phyloP scores from a whole-genome alignment of 2,329 filamentous ascomycete genomes.

The Corinectria fuckeliana region DNA sequence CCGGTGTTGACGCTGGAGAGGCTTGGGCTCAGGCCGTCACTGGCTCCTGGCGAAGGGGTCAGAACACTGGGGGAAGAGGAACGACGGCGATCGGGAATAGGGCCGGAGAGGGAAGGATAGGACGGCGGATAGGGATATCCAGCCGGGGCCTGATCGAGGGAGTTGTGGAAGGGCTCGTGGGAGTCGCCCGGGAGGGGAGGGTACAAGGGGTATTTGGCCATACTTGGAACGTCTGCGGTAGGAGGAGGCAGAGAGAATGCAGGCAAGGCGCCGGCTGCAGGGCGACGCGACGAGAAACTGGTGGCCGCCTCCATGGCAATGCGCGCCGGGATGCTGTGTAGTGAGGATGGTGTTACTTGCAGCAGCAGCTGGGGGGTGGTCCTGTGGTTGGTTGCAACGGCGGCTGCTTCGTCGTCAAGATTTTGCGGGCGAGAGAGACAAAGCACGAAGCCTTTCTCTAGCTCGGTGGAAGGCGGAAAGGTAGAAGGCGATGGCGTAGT shows the following conservation, averaged over 20 bases:
- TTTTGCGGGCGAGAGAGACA: background rate
- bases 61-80: slow-evolving; percentile 43
- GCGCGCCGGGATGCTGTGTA: slow-evolving; percentile 10
- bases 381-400: slow-evolving; percentile 4
- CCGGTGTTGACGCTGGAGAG: slow-evolving; percentile 67
- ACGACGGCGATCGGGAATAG: slow-evolving; percentile 37
- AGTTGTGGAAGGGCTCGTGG: slow-evolving; percentile 30
- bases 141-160: slow-evolving; percentile 32
- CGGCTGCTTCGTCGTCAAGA: background rate
- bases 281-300: slow-evolving; percentile 45
- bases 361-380: background rate
- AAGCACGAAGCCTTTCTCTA: background rate
- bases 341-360: slow-evolving; percentile 12
- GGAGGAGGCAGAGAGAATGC: slow-evolving; percentile 46
- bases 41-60: slow-evolving; percentile 54
- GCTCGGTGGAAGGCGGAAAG: background rate
- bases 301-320: slow-evolving; percentile 39
- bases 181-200: slow-evolving; percentile 29
- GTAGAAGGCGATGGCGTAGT: background rate
- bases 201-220: slow-evolving; percentile 36
- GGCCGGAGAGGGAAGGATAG: slow-evolving; percentile 34
- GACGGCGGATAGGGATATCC: slow-evolving; percentile 33
- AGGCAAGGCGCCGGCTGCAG: slow-evolving; percentile 43
- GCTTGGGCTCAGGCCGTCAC: slow-evolving; percentile 67
- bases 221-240: slow-evolving; percentile 46